Evolutionary conservation across 2,329 filamentous ascomycete species (phyloP), one percentile per base, ranked within the genome.

Genomic region (Pseudodiploospora longispora): DNA sequence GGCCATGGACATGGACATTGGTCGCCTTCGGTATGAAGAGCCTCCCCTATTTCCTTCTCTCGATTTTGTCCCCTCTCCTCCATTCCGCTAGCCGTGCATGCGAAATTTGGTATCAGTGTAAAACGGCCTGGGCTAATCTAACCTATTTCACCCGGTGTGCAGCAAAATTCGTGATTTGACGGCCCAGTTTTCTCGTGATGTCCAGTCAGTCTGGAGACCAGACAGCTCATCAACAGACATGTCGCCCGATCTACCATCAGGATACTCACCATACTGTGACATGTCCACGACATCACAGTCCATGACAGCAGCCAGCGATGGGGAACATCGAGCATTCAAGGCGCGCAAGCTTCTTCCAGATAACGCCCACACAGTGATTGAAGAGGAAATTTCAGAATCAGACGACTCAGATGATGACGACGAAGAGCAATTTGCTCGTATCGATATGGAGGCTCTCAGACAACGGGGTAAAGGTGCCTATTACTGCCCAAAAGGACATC

Each of bases 381-480:
- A 31, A 5, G 41, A 9, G 8, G 43, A 56, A 37, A 36, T 37
- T 8, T 59, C 59, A 6, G 44, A 37, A 6, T 52, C 56, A 5
- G 55, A 57, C 19, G 57, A 51, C n/a, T 62, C 59, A 4, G 59
- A 60, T 19, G 57, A 61, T 28, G 58, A 58, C 5, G 62, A 65
- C 30, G 62, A 66, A 31, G 62, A 65, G 36, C 50, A 59, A 19
- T 66, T 65, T 41, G 51, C 54, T 36, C 50, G 56, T 29, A 64
- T 65, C 47, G 59, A 67, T 45, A 66, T 68, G 62, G 61, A 65
- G 3, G 59, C 62, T 9, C 55, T 69, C 28, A 61, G 59, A 41
- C 62, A 65, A 40, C 58, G 66, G 46, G 66, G 66, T 8, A 69
- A 68, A 44, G 65, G 65, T 6, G 53, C 52, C 8, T 62, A 69